Conservation (phyloP, 345 rosid species). For the Gossypioides kirkii region DNA sequence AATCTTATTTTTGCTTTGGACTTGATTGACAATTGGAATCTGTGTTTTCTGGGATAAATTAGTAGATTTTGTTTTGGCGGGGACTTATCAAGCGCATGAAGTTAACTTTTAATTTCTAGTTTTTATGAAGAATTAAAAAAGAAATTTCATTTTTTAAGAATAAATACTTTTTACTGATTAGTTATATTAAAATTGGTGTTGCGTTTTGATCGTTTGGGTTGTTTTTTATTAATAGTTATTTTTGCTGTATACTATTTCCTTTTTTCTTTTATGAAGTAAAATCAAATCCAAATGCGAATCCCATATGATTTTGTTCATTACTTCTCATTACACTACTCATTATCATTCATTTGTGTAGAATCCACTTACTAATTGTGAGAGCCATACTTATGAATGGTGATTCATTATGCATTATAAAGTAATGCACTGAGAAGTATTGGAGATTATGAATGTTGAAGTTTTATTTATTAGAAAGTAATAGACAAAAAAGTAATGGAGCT, state of each 20-base stretch:
- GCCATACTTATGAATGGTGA: not conserved
- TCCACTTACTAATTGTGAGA: not conserved
- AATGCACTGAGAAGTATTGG: not conserved
- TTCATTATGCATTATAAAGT: not conserved
- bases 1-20: not conserved
- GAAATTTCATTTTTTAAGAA: not conserved
- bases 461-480: not conserved
- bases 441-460: not conserved
- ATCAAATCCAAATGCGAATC: not conserved
- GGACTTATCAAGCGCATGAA: not conserved
- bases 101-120: not conserved
- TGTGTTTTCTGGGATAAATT: not conserved
- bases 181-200: not conserved
- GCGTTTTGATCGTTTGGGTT: not conserved
- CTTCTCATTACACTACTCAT: not conserved
- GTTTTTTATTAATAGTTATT: not conserved
- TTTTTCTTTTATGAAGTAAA: not conserved
- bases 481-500: not conserved
- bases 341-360: no score
- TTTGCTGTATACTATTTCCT: not conserved
- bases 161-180: not conserved
- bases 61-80: not conserved
- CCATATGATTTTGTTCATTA: not conserved
- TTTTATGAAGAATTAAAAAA: not conserved
- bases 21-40: not conserved